Evolutionary conservation across 331 rosid species (phyloP).

Genomic region (Phaseolus coccineus): DNA sequence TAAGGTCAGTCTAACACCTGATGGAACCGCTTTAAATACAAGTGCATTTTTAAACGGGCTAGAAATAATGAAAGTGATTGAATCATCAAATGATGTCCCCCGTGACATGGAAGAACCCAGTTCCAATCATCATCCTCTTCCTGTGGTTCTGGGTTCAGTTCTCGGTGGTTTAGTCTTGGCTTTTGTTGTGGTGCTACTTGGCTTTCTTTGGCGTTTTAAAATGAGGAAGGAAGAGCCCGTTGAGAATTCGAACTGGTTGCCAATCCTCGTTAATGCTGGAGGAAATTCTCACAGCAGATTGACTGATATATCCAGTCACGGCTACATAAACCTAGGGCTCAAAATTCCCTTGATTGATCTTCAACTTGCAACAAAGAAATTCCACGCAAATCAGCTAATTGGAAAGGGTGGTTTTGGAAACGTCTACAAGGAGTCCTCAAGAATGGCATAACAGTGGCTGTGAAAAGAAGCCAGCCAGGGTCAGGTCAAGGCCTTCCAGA

Average conservation of each 20-base stretch:
- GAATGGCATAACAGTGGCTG: constrained; percentile 52
- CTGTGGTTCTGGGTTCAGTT: constrained; percentile 29
- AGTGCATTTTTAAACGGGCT: constrained; percentile 48
- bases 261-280: constrained; percentile 29
- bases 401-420: constrained; percentile 62
- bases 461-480: constrained; percentile 58
- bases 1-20: neutral
- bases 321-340: constrained; percentile 52
- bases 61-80: constrained; percentile 49
- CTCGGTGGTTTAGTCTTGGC: constrained; percentile 43
- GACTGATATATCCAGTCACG: constrained; percentile 44
- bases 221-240: constrained; percentile 20
- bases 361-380: constrained; percentile 50
- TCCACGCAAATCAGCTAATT: constrained; percentile 39
- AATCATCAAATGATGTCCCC: neutral
- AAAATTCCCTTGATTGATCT: constrained; percentile 50
- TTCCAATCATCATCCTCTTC: neutral
- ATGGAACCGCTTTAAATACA: neutral
- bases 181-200: neutral
- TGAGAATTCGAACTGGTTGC: constrained; percentile 46
- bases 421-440: constrained; percentile 54
- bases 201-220: constrained; percentile 29
- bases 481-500: constrained; percentile 59
- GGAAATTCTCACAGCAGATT: constrained; percentile 51
- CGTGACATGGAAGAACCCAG: neutral